phyloP scores from a whole-genome alignment of 352 stramenopile species.

The Globisporangium yorkense region DNA sequence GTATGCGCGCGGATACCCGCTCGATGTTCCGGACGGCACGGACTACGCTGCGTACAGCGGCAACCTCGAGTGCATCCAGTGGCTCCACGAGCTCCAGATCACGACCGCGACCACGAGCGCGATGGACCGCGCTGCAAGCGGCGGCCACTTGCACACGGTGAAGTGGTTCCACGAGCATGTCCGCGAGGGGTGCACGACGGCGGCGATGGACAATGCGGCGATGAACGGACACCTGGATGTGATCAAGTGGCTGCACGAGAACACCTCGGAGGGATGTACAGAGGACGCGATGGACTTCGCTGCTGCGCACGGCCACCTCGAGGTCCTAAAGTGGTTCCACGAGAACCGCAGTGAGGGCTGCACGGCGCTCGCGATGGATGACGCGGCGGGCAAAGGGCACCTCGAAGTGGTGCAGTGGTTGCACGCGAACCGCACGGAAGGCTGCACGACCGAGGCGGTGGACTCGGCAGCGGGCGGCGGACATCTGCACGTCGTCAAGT shows the following conservation, averaged over 20 bases:
- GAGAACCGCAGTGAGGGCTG: conserved; percentile 15
- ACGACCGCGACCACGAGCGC: conserved; percentile 9
- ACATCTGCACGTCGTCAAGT: conserved; percentile 30
- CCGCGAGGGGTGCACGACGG: conserved; percentile 14
- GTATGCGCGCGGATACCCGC: neutral
- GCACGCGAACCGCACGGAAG: conserved; percentile 6
- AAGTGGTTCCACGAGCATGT: conserved; percentile 15
- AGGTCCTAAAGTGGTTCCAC: conserved; percentile 18
- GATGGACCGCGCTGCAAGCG: conserved; percentile 14
- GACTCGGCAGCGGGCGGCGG: conserved; percentile 6
- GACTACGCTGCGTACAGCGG: conserved; percentile 12
- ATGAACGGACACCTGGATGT: conserved; percentile 13
- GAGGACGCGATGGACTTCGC: conserved; percentile 20
- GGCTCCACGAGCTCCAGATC: conserved; percentile 7
- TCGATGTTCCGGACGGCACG: conserved; percentile 5
- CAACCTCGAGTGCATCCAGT: conserved; percentile 12
- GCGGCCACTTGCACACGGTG: conserved; percentile 16
- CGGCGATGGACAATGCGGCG: conserved; percentile 18
- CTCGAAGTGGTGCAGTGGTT: conserved; percentile 17
- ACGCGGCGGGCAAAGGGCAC: conserved; percentile 13
- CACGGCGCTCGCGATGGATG: conserved; percentile 15
- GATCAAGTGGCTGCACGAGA: conserved; percentile 16
- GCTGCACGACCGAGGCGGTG: conserved; percentile 10
- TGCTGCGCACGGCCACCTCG: conserved; percentile 18
- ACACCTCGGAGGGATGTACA: conserved; percentile 17